Evolutionary conservation across 148 eudicot genomes (phyloP).

Genomic region (Fallopia convolvulus): DNA sequence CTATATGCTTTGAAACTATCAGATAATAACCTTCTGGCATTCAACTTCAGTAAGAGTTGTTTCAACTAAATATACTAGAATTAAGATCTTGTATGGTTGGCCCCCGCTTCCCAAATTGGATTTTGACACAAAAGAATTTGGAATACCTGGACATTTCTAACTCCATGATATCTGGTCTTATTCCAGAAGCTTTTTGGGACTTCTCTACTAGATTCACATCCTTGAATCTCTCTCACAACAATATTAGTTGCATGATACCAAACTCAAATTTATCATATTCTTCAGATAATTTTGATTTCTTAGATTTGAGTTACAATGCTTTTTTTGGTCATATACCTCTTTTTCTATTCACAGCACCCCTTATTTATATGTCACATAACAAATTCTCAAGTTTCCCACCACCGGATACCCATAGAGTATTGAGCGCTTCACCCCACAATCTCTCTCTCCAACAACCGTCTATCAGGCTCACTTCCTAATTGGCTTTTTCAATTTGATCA

Average conservation of each 20-base stretch:
- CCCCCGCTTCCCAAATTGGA: slow-evolving; percentile 16
- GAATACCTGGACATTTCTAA: not conserved
- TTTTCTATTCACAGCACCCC: slow-evolving; percentile 5
- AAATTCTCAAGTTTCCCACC: slow-evolving; percentile 17
- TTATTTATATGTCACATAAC: slow-evolving; percentile 9
- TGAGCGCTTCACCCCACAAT: no score
- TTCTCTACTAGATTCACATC: not conserved
- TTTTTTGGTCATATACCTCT: not conserved
- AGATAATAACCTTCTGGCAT: not conserved
- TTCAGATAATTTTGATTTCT: not conserved
- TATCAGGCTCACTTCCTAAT: slow-evolving; percentile 27
- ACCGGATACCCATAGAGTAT: no score
- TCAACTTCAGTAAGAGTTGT: slow-evolving; percentile 2
- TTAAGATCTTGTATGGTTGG: slow-evolving; percentile 11
- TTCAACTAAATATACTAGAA: not conserved
- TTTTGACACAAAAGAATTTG: slow-evolving; percentile 14
- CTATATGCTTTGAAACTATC: not conserved
- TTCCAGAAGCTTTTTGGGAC: not conserved
- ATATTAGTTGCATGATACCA: not conserved
- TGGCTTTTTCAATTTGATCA: not conserved
- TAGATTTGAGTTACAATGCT: not conserved
- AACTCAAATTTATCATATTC: not conserved
- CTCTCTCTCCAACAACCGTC: slow-evolving; percentile 21
- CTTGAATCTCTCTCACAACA: not conserved
- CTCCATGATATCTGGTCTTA: slow-evolving; percentile 7